Conservation (phyloP, 768 basidiomycete genomes). For the Leccinellum albellum region DNA sequence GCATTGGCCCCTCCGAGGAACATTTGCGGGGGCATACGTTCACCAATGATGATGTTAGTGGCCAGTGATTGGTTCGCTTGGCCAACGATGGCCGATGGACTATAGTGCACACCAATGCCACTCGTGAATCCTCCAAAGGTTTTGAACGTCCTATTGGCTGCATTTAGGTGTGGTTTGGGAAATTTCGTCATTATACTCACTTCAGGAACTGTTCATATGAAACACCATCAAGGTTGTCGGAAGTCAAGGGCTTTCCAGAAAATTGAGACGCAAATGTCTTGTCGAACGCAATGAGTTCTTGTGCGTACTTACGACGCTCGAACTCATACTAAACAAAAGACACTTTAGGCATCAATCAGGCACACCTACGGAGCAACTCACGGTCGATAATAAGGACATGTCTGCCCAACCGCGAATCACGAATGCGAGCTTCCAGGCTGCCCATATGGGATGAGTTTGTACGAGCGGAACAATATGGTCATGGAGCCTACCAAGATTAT, state of each 20-base stretch:
- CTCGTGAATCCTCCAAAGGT: slow-evolving; percentile 44
- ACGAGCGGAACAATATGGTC: neutral
- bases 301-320: slow-evolving; percentile 51
- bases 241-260: slow-evolving; percentile 47
- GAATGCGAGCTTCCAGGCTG: slow-evolving; percentile 52
- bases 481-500: slow-evolving; percentile 42
- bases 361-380: slow-evolving; percentile 19
- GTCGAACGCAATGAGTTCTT: slow-evolving; percentile 53
- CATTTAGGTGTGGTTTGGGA: neutral
- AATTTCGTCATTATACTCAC: slow-evolving; percentile 22
- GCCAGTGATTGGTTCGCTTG: slow-evolving; percentile 36
- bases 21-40: slow-evolving; percentile 47
- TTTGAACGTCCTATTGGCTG: slow-evolving; percentile 38
- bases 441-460: neutral
- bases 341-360: neutral
- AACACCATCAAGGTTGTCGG: slow-evolving; percentile 35
- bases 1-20: slow-evolving; percentile 47
- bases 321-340: slow-evolving; percentile 41
- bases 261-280: slow-evolving; percentile 49
- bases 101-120: slow-evolving; percentile 50
- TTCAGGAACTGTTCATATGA: slow-evolving; percentile 43
- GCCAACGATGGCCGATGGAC: slow-evolving; percentile 36
- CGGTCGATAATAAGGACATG: slow-evolving; percentile 43
- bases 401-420: slow-evolving; percentile 48
- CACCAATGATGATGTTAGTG: slow-evolving; percentile 41